Base-by-base conservation (phyloP, 2,329 filamentous ascomycete genomes). In the Stylonectria norvegica region DNA sequence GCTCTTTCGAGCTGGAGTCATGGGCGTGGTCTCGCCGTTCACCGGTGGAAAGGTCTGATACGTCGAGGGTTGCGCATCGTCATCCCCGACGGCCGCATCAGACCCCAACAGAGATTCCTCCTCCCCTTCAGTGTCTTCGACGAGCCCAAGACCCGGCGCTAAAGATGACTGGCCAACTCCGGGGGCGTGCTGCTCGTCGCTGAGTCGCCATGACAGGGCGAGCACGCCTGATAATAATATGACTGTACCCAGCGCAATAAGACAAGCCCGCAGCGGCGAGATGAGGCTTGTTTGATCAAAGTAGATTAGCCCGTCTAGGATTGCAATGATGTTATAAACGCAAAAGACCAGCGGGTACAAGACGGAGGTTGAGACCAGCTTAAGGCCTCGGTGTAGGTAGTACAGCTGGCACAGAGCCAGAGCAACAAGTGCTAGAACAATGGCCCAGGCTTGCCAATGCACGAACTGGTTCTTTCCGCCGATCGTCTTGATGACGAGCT, bases 311-410 rank as follows among this genome's bases (percentile, higher is more conserved):
- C 93, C 93, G 66, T 98, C 93, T 53, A 97, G 73, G 53, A 98
- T 98, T 51, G 93, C 93, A 59, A 97, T 90, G 58, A 98, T 95
- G 73, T 98, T 98, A 75, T 97, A 98, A 50, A 97, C 81, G 74
- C 93, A 98, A 67, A 98, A 98, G 27, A 97, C 90, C 55, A 97
- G 83, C 5, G 93, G 93, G 65, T 98, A 98, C 52, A 98, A 75
- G 47, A 97, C 85, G 57, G 89, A 95, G 16, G 93, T 97, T 39
- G 90, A 96, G 64, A 94, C 89, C 37, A 98, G 76, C 66, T 95
- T 95, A 48, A 98, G 76, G 38, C 93, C 93, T 30, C 88, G 81
- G 61, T 98, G 93, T 45, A 98, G 79, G 65, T 94, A 97, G 68
- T 95, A 98, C 5, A 98, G 78, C 65, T 98, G 93, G 31, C 83